A percentile compares a stretch with the other conserved stretches of the same genome.
These are phyloP conservation scores for Cladosporium velox DNA, from an alignment of 2,329 filamentous ascomycete genomes.

Conservation along the genomic window DNA sequence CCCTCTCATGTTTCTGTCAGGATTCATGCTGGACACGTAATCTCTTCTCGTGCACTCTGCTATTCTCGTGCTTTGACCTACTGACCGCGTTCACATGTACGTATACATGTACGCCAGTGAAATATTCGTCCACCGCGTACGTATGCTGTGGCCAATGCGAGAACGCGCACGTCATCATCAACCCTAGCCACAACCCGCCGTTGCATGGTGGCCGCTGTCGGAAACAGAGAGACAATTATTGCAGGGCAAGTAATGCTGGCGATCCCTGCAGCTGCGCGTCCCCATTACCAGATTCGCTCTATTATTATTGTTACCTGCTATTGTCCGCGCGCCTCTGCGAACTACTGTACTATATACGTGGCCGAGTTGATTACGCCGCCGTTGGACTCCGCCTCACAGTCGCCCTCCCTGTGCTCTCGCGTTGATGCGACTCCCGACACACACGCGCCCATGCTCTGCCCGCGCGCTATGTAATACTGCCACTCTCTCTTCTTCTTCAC, in stretches of 20 bases:
- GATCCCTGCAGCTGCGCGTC: slow-evolving; percentile 2
- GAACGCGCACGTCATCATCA: background rate
- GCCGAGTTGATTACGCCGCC: background rate
- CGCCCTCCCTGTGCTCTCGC: background rate
- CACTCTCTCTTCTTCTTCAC: background rate
- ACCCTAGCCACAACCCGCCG: background rate
- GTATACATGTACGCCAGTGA: too few species aligned
- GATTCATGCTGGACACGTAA: background rate
- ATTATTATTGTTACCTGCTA: background rate
- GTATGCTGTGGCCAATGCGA: background rate
- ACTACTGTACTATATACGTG: background rate
- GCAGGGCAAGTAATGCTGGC: background rate
- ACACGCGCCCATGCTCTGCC: slow-evolving; percentile 16
- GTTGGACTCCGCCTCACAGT: slow-evolving; percentile 4
- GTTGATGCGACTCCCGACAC: slow-evolving; percentile 18
- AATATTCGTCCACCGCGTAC: background rate
- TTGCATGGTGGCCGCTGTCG: background rate
- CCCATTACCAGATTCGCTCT: slow-evolving; percentile 1
- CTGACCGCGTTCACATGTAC: background rate
- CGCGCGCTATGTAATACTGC: slow-evolving; percentile 15
- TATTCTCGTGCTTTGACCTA: background rate
- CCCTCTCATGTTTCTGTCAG: background rate
- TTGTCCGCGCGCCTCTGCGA: background rate
- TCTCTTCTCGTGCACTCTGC: background rate
- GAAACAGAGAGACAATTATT: slow-evolving; percentile 7